Evolutionary conservation across 2,329 filamentous ascomycete genomes (phyloP).

Genomic region (Karstenula rhodostoma): DNA sequence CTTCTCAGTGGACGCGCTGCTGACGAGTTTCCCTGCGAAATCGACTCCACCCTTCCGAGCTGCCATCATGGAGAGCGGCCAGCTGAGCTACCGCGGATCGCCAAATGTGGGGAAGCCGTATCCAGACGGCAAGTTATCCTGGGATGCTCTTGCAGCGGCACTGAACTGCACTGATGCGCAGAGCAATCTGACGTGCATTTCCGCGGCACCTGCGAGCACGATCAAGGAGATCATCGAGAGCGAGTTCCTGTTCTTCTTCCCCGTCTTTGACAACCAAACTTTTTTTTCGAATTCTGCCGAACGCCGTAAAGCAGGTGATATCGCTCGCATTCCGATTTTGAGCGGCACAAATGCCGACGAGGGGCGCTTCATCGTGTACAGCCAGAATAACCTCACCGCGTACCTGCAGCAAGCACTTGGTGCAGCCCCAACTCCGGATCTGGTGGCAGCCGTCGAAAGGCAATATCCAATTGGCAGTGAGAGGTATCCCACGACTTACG

Average conservation of each 20-base stretch:
- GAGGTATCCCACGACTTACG: conserved; percentile 26
- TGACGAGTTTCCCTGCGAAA: conserved; percentile 36
- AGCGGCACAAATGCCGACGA: conserved; percentile 38
- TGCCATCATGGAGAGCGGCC: conserved; percentile 40
- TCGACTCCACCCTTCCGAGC: conserved; percentile 37
- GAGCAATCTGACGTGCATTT: conserved; percentile 34
- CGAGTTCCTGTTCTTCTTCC: conserved; percentile 30
- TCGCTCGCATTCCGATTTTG: conserved; percentile 37
- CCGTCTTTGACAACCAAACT: conserved; percentile 33
- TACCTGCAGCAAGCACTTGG: conserved; percentile 29
- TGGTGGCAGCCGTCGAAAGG: conserved; percentile 27
- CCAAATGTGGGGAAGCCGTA: conserved; percentile 10
- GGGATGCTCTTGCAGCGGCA: conserved; percentile 31
- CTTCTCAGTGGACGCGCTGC: conserved; percentile 34
- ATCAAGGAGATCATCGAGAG: conserved; percentile 30
- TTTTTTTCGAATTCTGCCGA: conserved; percentile 27
- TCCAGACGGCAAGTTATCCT: conserved; percentile 19
- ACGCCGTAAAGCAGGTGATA: conserved; percentile 28
- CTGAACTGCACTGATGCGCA: conserved; percentile 32
- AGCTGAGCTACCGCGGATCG: conserved; percentile 29
- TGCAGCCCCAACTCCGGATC: conserved; percentile 6
- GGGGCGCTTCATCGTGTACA: conserved; percentile 32
- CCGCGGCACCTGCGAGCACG: conserved; percentile 25
- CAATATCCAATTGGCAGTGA: conserved; percentile 32
- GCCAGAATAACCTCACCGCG: conserved; percentile 26